phyloP scores from a whole-genome alignment of 2,329 filamentous ascomycete species.

The Trichoderma endophyticum region DNA sequence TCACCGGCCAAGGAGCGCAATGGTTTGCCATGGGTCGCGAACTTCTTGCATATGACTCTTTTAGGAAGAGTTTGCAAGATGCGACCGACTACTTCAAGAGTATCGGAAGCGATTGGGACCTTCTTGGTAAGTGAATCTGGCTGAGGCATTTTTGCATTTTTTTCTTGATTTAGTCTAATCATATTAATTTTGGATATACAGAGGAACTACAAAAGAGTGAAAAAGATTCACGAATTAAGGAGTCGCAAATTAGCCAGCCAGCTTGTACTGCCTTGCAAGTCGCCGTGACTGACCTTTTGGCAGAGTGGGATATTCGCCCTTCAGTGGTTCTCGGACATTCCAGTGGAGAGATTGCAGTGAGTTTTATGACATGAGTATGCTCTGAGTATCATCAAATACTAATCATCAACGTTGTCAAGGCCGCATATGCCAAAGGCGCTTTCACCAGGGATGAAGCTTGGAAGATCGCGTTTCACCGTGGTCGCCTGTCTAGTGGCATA shows the following conservation, averaged over 20 bases:
- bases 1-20: slow-evolving; percentile 8
- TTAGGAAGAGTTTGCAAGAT: neutral
- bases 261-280: neutral
- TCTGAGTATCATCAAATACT: neutral
- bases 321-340: slow-evolving; percentile 6
- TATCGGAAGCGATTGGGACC: neutral
- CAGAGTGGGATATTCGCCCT: neutral
- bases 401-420: too few relatives aligned
- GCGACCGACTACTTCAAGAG: neutral
- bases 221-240: neutral
- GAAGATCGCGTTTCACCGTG: neutral
- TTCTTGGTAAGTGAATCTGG: neutral
- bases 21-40: slow-evolving; percentile 1
- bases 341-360: slow-evolving; percentile 11
- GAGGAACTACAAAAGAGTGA: neutral
- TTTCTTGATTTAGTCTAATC: too few relatives aligned
- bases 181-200: too few relatives aligned
- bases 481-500: neutral
- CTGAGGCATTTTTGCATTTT: too few relatives aligned
- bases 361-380: neutral
- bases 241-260: neutral
- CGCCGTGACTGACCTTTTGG: neutral
- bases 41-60: neutral
- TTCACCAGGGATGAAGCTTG: too few relatives aligned
- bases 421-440: too few relatives aligned